Conservation (phyloP, 2,329 filamentous ascomycete species). For the Plenodomus tracheiphilus region DNA sequence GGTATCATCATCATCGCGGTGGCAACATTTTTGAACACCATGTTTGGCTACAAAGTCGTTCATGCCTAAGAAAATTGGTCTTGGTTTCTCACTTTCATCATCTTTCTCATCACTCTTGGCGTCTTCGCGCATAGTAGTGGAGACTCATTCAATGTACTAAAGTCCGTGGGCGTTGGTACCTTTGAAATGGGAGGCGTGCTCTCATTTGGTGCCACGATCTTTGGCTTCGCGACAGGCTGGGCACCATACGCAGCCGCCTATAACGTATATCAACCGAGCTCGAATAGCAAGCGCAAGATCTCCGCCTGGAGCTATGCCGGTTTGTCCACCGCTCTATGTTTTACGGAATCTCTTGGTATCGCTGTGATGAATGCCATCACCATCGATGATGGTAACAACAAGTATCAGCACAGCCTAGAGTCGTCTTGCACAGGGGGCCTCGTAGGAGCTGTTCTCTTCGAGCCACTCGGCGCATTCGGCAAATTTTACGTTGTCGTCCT, state of each 20-base stretch:
- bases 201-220: conserved; percentile 68
- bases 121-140: conserved; percentile 69
- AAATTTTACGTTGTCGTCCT: conserved; percentile 72
- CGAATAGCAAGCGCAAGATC: conserved; percentile 58
- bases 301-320: conserved; percentile 63
- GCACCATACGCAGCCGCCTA: conserved; percentile 76
- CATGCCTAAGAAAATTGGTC: conserved; percentile 76
- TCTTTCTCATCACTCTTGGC: conserved; percentile 73
- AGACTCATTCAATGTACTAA: conserved; percentile 64
- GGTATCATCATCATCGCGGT: conserved; percentile 75
- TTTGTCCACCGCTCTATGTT: conserved; percentile 70
- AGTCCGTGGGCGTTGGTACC: conserved; percentile 62
- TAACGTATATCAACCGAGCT: conserved; percentile 72
- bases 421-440: conserved; percentile 67
- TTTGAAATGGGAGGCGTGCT: conserved; percentile 65
- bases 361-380: conserved; percentile 68
- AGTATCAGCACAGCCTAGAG: conserved; percentile 60
- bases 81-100: conserved; percentile 73
- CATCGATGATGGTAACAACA: conserved; percentile 57
- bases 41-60: conserved; percentile 75
- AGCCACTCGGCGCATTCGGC: conserved; percentile 68
- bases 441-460: conserved; percentile 66
- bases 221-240: conserved; percentile 74
- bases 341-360: conserved; percentile 73
- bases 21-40: conserved; percentile 69